Evolutionary conservation across 73 alveolate species (phyloP).

Genomic region (Paraurostyla sp.): DNA sequence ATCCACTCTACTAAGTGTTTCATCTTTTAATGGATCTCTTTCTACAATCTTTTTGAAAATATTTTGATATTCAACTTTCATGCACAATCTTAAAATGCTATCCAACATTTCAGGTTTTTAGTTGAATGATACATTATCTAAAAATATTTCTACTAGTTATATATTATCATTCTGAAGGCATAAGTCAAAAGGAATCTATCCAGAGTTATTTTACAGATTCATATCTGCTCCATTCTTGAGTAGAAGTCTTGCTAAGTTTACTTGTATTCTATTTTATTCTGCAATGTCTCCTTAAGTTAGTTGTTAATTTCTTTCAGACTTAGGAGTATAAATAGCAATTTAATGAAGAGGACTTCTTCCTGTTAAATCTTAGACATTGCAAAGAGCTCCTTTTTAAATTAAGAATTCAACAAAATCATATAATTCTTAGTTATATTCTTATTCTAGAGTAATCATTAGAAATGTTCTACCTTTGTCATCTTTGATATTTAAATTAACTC

Average conservation of each 20-base stretch:
- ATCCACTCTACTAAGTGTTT: constrained; percentile 77
- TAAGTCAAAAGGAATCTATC: constrained; percentile 70
- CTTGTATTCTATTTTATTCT: constrained; percentile 67
- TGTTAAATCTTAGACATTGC: constrained; percentile 87
- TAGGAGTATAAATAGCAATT: constrained; percentile 70
- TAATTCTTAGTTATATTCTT: constrained; percentile 77
- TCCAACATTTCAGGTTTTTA: constrained; percentile 33
- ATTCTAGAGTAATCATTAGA: constrained; percentile 84
- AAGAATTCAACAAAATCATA: constrained; percentile 85
- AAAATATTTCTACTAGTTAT: constrained; percentile 26
- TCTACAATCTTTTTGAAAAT: constrained; percentile 73
- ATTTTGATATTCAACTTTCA: constrained; percentile 36
- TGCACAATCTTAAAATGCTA: neutral
- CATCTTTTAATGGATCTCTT: constrained; percentile 64
- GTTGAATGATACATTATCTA: constrained; percentile 41
- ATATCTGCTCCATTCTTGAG: constrained; percentile 82
- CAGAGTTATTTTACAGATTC: constrained; percentile 76
- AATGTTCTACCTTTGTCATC: constrained; percentile 96
- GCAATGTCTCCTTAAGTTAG: neutral
- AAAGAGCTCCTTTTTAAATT: constrained; percentile 92
- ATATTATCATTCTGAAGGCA: constrained; percentile 73
- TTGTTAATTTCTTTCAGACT: constrained; percentile 29
- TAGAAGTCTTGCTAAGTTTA: constrained; percentile 72
- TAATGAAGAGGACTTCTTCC: constrained; percentile 94
- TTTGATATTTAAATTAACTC: constrained; percentile 93